Conservation (phyloP, 305 asterid species). For the Rubia occidens region DNA sequence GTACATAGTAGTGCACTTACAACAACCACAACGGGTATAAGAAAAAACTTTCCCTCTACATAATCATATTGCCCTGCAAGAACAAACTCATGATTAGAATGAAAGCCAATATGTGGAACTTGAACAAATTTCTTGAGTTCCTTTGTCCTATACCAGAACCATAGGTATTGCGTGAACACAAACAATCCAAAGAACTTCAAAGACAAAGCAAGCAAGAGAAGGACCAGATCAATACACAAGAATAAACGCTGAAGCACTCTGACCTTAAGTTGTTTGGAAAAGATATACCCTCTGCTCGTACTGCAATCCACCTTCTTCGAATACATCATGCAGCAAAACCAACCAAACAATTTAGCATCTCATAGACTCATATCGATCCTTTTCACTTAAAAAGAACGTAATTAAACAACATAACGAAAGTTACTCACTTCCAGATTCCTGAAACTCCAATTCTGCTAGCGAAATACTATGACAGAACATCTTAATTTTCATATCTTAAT, state of each 20-base stretch:
- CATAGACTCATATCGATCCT: neutral
- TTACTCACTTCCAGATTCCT: constrained; percentile 62
- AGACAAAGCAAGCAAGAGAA: too few species aligned
- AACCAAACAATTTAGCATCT: constrained; percentile 23
- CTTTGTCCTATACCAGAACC: too few species aligned
- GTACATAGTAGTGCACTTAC: too few species aligned
- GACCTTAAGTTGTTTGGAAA: constrained; percentile 85
- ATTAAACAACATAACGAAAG: neutral
- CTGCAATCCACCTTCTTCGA: constrained; percentile 79
- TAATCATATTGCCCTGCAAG: constrained; percentile 61
- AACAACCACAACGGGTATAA: neutral
- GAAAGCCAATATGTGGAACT: neutral
- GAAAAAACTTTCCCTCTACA: constrained; percentile 46
- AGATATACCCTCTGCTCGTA: constrained; percentile 61
- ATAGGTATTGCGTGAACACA: too few species aligned
- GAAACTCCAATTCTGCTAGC: constrained; percentile 57
- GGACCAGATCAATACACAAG: neutral
- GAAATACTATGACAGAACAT: too few species aligned
- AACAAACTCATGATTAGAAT: constrained; percentile 17
- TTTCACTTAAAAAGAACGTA: too few species aligned
- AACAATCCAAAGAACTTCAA: neutral
- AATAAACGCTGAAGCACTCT: constrained; percentile 26
- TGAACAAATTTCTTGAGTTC: neutral
- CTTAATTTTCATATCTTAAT: too few species aligned
- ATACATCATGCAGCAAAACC: constrained; percentile 47